Evolutionary conservation across 2,329 filamentous ascomycete genomes (phyloP).

Genomic region (Paradendryphiella salina): DNA sequence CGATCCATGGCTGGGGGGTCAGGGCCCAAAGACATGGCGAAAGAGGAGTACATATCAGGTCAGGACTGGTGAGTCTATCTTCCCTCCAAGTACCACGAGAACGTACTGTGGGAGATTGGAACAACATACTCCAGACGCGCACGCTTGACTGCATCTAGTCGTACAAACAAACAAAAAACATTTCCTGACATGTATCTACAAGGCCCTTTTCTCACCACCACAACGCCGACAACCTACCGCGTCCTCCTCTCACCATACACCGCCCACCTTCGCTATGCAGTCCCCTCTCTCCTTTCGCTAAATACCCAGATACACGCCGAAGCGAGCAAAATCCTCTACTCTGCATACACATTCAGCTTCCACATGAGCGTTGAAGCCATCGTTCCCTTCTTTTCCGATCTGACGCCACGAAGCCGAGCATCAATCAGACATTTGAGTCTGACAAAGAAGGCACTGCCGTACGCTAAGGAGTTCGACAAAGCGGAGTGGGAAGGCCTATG

Average conservation of each 20-base stretch:
- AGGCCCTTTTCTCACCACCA: slow-evolving; percentile 51
- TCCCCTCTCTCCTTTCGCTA: slow-evolving; percentile 34
- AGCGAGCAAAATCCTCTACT: slow-evolving; percentile 61
- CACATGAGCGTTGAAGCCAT: slow-evolving; percentile 63
- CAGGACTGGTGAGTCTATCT: slow-evolving; percentile 36
- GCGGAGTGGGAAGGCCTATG: slow-evolving; percentile 61
- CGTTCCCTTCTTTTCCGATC: slow-evolving; percentile 62
- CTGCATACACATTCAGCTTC: slow-evolving; percentile 62
- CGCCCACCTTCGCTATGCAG: slow-evolving; percentile 51
- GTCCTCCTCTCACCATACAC: slow-evolving; percentile 52
- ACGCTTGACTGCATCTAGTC: background rate
- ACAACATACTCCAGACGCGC: too few relatives aligned
- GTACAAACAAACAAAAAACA: background rate
- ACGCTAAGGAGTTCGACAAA: slow-evolving; percentile 59
- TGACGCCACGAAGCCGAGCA: slow-evolving; percentile 54
- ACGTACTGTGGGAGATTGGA: background rate
- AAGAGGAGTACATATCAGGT: slow-evolving; percentile 47
- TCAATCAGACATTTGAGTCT: slow-evolving; percentile 57
- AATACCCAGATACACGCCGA: slow-evolving; percentile 56
- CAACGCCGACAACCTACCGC: slow-evolving; percentile 60
- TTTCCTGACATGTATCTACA: slow-evolving; percentile 19
- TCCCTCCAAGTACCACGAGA: background rate
- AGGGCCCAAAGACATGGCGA: slow-evolving; percentile 34
- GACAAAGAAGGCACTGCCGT: slow-evolving; percentile 59
- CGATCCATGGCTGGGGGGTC: slow-evolving; percentile 43